A percentile compares a stretch with the other conserved stretches of the same genome.
These are phyloP conservation scores for Amanita muscaria DNA, from an alignment of 768 basidiomycete genomes.

Conservation along the genomic window DNA sequence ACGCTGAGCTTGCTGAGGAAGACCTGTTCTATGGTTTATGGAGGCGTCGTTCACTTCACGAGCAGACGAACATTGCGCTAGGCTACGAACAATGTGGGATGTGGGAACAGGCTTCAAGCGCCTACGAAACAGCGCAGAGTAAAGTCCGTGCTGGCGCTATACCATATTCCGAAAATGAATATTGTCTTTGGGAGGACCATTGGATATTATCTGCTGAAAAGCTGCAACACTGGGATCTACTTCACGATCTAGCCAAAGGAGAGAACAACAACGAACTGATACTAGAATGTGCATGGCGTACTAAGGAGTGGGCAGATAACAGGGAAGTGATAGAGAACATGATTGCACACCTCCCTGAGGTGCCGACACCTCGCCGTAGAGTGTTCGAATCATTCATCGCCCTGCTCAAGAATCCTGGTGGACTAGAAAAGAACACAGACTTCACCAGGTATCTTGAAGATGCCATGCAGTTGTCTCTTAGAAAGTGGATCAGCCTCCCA, in stretches of 20 bases:
- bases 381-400: slow-evolving; percentile 96
- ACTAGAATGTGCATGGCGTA: slow-evolving; percentile 93
- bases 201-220: slow-evolving; percentile 96
- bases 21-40: slow-evolving; percentile 97
- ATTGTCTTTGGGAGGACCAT: slow-evolving; percentile 98
- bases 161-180: slow-evolving; percentile 91
- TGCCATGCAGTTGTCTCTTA: slow-evolving; percentile 90
- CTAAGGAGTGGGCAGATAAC: slow-evolving; percentile 84
- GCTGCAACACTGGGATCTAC: slow-evolving; percentile 94
- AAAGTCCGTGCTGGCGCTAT: slow-evolving; percentile 74
- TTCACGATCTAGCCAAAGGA: slow-evolving; percentile 81
- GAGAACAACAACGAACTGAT: slow-evolving; percentile 90
- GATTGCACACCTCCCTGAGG: slow-evolving; percentile 72
- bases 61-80: slow-evolving; percentile 82
- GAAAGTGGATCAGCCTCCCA: slow-evolving; percentile 93
- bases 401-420: slow-evolving; percentile 74
- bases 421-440: slow-evolving; percentile 76
- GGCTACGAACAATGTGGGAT: slow-evolving; percentile 94
- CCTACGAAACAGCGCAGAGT: slow-evolving; percentile 86
- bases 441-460: slow-evolving; percentile 89
- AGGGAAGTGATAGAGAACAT: slow-evolving; percentile 71
- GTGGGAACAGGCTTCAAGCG: slow-evolving; percentile 86
- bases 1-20: slow-evolving; percentile 92
- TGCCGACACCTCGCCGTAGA: slow-evolving; percentile 88
- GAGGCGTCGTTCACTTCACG: slow-evolving; percentile 81